Conservation (phyloP, 2,329 filamentous ascomycete genomes). For the Didymellaceae sp. region DNA sequence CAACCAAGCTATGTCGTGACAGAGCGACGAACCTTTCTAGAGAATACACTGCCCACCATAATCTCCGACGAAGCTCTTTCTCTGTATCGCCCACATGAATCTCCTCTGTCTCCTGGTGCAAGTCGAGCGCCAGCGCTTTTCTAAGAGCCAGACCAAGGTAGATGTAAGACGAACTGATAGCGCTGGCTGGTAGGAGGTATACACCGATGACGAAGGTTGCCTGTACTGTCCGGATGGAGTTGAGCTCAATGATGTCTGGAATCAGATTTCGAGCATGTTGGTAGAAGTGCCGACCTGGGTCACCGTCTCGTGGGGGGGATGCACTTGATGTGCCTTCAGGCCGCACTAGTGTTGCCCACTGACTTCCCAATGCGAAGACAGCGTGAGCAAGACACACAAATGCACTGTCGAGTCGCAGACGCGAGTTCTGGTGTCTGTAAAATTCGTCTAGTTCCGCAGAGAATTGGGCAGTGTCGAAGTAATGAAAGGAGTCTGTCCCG, state of each 20-base stretch:
- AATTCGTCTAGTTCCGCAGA: conserved; percentile 8
- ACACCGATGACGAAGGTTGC: conserved; percentile 9
- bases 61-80: conserved; percentile 6
- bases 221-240: conserved; percentile 8
- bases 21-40: conserved; percentile 5
- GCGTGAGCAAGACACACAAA: conserved; percentile 13
- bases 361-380: conserved; percentile 4
- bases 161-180: conserved; percentile 10
- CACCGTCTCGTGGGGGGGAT: conserved; percentile 1
- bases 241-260: conserved; percentile 9
- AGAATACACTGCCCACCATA: conserved; percentile 9
- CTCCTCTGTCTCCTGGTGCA: conserved; percentile 8
- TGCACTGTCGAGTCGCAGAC: conserved; percentile 1
- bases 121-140: conserved; percentile 4
- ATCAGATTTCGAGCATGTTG: conserved; percentile 5
- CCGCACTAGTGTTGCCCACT: conserved; percentile 9
- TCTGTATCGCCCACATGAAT: not conserved
- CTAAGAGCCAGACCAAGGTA: conserved; percentile 10
- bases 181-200: conserved; percentile 3
- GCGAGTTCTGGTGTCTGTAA: not conserved
- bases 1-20: no score
- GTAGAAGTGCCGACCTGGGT: conserved; percentile 9
- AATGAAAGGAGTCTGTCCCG: conserved; percentile 9
- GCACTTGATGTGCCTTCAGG: not conserved
- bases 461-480: conserved; percentile 7